phyloP scores from a whole-genome alignment of 257 asterid genomes.

The Przewalskia tangutica region DNA sequence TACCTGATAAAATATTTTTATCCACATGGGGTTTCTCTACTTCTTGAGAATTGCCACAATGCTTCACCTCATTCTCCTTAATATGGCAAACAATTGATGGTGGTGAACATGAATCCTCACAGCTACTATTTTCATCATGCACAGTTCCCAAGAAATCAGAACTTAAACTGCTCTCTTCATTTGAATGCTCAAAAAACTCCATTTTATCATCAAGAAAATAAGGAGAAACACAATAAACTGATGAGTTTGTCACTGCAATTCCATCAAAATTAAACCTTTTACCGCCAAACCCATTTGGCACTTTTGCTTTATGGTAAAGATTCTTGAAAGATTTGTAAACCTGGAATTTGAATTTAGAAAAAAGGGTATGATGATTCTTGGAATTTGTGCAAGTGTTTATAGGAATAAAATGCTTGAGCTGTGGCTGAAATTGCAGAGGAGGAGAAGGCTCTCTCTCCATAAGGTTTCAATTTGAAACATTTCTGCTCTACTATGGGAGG shows the following conservation, averaged over 20 bases:
- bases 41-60: slow-evolving; percentile 16
- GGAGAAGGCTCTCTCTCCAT: neutral
- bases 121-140: slow-evolving; percentile 34
- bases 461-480: neutral
- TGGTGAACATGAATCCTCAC: slow-evolving; percentile 42
- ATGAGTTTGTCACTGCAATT: slow-evolving; percentile 29
- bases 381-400: slow-evolving; percentile 12
- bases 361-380: slow-evolving; percentile 19
- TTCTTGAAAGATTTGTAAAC: slow-evolving; percentile 36
- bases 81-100: slow-evolving; percentile 28
- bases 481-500: neutral
- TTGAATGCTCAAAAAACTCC: slow-evolving; percentile 19
- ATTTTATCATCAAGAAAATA: slow-evolving; percentile 21
- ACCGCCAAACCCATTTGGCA: slow-evolving; percentile 19
- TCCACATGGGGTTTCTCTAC: slow-evolving; percentile 25
- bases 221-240: slow-evolving; percentile 46
- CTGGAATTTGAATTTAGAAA: slow-evolving; percentile 31
- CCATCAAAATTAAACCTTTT: slow-evolving; percentile 40
- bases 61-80: slow-evolving; percentile 15
- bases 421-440: slow-evolving; percentile 5
- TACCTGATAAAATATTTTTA: slow-evolving; percentile 52
- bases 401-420: slow-evolving; percentile 15
- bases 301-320: slow-evolving; percentile 24
- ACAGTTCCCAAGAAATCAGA: slow-evolving; percentile 35
- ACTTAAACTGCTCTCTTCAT: slow-evolving; percentile 36